A percentile compares a stretch with the other conserved stretches of the same genome.
phyloP scores from a whole-genome alignment of 208 protist genomes.

The Angomonas desouzai region DNA sequence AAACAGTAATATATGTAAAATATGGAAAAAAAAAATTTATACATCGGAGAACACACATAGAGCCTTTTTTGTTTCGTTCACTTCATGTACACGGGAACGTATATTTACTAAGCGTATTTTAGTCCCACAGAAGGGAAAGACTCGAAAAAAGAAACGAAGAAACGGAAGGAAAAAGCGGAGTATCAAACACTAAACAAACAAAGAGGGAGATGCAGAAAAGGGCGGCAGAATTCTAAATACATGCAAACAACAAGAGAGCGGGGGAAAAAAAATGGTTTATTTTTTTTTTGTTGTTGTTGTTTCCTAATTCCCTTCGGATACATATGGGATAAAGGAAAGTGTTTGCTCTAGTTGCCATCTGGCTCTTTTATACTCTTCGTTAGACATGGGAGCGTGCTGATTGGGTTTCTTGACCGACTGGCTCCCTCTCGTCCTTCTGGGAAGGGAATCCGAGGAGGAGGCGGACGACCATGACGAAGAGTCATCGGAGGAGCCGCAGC shows the following conservation, averaged over 20 bases:
- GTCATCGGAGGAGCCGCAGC: neutral
- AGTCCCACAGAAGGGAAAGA: too few species aligned
- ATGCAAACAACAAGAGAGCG: neutral
- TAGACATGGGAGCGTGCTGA: neutral
- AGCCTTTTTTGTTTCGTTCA: too few species aligned
- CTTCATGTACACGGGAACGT: too few species aligned
- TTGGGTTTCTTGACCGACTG: neutral
- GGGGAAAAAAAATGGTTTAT: neutral
- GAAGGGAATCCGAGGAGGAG: neutral
- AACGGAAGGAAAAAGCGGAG: too few species aligned
- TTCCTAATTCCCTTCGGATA: neutral
- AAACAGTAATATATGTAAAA: too few species aligned
- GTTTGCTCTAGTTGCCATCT: neutral
- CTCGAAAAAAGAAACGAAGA: too few species aligned
- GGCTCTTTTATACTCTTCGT: neutral
- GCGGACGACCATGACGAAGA: neutral
- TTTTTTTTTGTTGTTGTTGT: neutral
- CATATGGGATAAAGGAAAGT: neutral
- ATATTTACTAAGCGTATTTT: too few species aligned
- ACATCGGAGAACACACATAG: too few species aligned
- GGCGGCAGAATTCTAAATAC: too few species aligned
- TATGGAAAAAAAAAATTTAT: too few species aligned
- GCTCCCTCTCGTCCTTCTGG: neutral
- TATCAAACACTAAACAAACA: too few species aligned
- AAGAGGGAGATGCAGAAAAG: neutral